Conservation (phyloP, 768 basidiomycete species). For the Suillus lakei region DNA sequence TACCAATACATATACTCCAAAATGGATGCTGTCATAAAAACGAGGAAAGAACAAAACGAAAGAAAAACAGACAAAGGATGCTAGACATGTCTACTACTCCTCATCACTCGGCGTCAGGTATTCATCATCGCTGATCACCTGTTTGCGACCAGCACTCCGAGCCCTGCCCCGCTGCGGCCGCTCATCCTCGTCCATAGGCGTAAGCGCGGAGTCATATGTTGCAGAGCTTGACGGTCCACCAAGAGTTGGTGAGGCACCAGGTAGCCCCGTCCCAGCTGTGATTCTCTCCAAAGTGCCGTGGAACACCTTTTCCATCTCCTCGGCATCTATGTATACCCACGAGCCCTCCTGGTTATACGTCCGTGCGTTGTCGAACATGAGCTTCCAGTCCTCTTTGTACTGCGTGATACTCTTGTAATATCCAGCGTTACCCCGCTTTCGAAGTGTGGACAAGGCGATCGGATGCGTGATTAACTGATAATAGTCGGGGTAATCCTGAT, state of each 20-base stretch:
- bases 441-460: conserved; percentile 86
- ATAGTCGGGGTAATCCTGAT: conserved; percentile 91
- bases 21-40: background rate
- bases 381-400: conserved; percentile 80
- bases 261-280: conserved; percentile 71
- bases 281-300: conserved; percentile 67
- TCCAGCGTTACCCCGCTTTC: conserved; percentile 69
- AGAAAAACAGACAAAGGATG: background rate
- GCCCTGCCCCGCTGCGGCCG: conserved; percentile 60
- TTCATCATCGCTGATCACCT: conserved; percentile 75
- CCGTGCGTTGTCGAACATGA: conserved; percentile 94
- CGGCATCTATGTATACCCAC: conserved; percentile 93
- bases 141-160: conserved; percentile 66
- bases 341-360: conserved; percentile 95
- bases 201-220: conserved; percentile 68
- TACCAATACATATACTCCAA: conserved; percentile 8
- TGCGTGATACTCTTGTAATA: conserved; percentile 76
- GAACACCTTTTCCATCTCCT: conserved; percentile 92
- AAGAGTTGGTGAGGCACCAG: conserved; percentile 61
- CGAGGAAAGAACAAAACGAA: conserved; percentile 6
- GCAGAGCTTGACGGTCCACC: conserved; percentile 36
- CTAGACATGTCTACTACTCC: conserved; percentile 52
- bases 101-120: conserved; percentile 80
- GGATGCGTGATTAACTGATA: conserved; percentile 87
- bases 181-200: conserved; percentile 84